Evolutionary conservation across 2,329 filamentous ascomycete species (phyloP).

Genomic region (Ophiostoma angusticollis): DNA sequence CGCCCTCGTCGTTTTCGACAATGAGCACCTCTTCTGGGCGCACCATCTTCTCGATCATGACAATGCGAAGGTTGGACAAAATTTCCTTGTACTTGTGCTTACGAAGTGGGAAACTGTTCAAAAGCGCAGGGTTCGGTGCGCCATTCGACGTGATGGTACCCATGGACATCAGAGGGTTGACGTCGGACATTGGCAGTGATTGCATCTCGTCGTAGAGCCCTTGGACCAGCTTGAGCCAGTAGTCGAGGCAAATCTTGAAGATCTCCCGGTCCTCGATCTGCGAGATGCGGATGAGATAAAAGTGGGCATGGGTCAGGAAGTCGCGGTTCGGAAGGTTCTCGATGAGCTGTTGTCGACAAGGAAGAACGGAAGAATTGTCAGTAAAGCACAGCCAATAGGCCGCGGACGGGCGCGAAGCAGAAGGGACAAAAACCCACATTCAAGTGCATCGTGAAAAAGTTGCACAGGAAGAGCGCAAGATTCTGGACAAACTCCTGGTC

Average conservation of each 20-base stretch:
- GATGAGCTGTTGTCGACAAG: slow-evolving; percentile 51
- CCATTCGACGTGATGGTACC: slow-evolving; percentile 64
- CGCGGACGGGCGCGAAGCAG: neutral
- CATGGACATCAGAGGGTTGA: slow-evolving; percentile 74
- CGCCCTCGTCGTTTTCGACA: slow-evolving; percentile 98
- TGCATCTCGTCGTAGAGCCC: slow-evolving; percentile 99
- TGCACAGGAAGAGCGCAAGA: slow-evolving; percentile 86
- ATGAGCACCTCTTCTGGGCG: slow-evolving; percentile 94
- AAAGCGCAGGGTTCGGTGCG: slow-evolving; percentile 69
- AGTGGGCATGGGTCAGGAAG: slow-evolving; percentile 90
- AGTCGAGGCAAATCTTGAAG: slow-evolving; percentile 98
- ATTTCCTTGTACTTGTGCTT: slow-evolving; percentile 98
- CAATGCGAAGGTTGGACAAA: slow-evolving; percentile 80
- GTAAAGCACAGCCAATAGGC: neutral
- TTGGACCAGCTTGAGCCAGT: slow-evolving; percentile 97
- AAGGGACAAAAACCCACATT: slow-evolving; percentile 37
- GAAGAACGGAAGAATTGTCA: slow-evolving; percentile 12
- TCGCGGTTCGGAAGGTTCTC: slow-evolving; percentile 93
- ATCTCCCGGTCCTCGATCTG: slow-evolving; percentile 98
- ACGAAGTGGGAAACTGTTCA: slow-evolving; percentile 81
- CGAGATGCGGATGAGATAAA: slow-evolving; percentile 94
- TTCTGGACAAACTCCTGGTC: slow-evolving; percentile 99
- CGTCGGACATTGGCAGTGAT: slow-evolving; percentile 77
- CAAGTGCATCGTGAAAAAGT: slow-evolving; percentile 91
- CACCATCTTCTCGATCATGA: slow-evolving; percentile 99